These are phyloP conservation scores for Lagenaria siceraria DNA, from an alignment of 306 rosid species.

Conservation along the genomic window DNA sequence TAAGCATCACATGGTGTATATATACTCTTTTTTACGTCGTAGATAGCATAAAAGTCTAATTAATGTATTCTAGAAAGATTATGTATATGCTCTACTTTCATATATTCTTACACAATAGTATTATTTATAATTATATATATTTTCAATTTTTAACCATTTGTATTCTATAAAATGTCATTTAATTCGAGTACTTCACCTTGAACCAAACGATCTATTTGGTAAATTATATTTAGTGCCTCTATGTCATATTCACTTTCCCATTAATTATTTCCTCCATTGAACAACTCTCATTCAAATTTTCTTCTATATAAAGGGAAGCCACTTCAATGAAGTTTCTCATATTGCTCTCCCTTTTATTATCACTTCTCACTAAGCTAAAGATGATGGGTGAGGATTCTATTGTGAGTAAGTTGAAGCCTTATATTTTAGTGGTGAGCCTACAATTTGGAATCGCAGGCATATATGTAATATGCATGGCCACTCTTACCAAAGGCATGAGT, in stretches of 20 bases:
- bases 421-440: conserved; percentile 34
- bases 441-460: conserved; percentile 60
- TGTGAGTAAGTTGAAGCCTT: conserved; percentile 40
- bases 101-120: too few relatives aligned
- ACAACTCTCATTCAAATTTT: not conserved
- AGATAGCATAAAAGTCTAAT: too few relatives aligned
- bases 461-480: conserved; percentile 29
- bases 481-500: conserved; percentile 46
- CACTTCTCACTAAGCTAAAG: not conserved
- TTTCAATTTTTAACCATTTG: too few relatives aligned
- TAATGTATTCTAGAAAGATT: too few relatives aligned
- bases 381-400: not conserved
- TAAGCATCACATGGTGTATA: too few relatives aligned
- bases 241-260: not conserved
- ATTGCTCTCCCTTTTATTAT: not conserved
- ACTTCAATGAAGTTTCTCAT: not conserved
- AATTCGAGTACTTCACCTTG: too few relatives aligned
- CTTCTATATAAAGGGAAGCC: not conserved
- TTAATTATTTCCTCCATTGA: not conserved
- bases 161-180: too few relatives aligned
- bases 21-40: too few relatives aligned
- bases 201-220: too few relatives aligned
- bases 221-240: not conserved
- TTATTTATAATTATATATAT: too few relatives aligned
- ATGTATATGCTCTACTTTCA: too few relatives aligned